Conservation (phyloP, 306 rosid genomes). For the Cucurbita moschata region DNA sequence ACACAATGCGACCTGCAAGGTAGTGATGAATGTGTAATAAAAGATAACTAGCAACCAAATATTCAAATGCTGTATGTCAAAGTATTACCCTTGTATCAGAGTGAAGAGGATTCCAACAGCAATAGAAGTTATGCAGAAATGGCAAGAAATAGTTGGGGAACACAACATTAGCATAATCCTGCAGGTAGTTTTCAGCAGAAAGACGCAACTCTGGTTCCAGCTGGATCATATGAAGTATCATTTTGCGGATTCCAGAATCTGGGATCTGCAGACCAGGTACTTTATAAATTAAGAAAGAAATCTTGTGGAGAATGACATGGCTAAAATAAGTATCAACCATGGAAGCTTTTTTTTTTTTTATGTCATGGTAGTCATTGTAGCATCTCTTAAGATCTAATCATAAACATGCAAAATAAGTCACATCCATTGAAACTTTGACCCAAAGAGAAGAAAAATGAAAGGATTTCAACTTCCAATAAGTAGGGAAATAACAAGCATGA, state of each 20-base stretch:
- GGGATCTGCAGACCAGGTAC: constrained; percentile 58
- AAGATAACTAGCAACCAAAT: constrained; percentile 5
- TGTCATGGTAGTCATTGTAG: not conserved
- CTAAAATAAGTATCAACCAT: not conserved
- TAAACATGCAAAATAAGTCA: not conserved
- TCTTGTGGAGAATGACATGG: not conserved
- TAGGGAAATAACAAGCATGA: not conserved
- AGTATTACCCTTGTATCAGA: constrained; percentile 81
- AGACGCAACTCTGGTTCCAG: constrained; percentile 77
- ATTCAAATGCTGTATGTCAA: constrained; percentile 1
- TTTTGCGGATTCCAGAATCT: constrained; percentile 75
- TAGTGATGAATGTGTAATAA: constrained; percentile 9
- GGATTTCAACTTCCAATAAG: not conserved
- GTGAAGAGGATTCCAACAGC: constrained; percentile 85
- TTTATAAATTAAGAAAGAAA: constrained; percentile 2
- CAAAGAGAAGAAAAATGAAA: not conserved
- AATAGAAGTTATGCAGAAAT: constrained; percentile 77
- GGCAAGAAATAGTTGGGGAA: constrained; percentile 84
- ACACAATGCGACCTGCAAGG: constrained; percentile 64
- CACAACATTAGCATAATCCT: constrained; percentile 61
- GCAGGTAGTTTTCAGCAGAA: constrained; percentile 74
- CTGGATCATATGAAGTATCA: constrained; percentile 94
- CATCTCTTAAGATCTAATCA: not conserved
- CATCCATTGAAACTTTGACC: not conserved
- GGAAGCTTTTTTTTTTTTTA: not conserved